Percentiles rank a stretch among this genome's conserved stretches.
Conservation (phyloP, 176 grass and related monocot genomes). For the Cenchrus fungigraminus region DNA sequence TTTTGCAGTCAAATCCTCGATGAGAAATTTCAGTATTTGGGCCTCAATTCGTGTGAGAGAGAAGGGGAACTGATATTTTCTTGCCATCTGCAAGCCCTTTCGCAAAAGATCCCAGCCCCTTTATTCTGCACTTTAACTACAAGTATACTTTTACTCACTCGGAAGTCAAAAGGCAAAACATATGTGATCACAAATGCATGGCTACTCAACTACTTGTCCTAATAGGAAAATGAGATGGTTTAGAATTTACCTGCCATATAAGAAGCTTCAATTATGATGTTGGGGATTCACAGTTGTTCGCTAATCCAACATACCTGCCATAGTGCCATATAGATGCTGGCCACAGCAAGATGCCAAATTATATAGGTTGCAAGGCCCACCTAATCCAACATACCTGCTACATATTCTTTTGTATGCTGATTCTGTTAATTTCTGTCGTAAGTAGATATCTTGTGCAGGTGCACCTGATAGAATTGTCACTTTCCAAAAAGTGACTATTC, state of each 20-base stretch:
- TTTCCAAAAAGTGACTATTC: not conserved
- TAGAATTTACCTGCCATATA: not conserved
- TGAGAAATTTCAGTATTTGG: no score
- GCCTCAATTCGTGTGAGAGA: no score
- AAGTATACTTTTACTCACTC: not conserved
- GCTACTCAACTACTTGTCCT: constrained; percentile 20
- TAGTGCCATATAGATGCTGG: not conserved
- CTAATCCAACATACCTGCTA: constrained; percentile 41
- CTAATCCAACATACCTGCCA: not conserved
- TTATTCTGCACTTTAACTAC: no score
- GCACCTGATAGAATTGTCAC: not conserved
- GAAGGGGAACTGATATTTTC: not conserved
- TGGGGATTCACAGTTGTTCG: not conserved
- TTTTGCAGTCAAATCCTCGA: no score
- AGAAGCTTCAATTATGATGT: not conserved
- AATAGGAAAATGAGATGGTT: not conserved
- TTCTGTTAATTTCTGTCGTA: constrained; percentile 3
- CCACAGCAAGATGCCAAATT: constrained; percentile 6
- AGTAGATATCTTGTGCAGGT: not conserved
- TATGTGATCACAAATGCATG: not conserved
- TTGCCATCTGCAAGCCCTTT: not conserved
- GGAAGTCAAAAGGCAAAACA: not conserved
- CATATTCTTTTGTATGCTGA: not conserved
- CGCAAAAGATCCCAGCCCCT: not conserved
- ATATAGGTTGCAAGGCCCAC: not conserved